Evolutionary conservation across 495 filamentous ascomycete genomes (phyloP), one percentile per base, ranked within the genome.

Genomic region (Lasiosphaeria hispida): DNA sequence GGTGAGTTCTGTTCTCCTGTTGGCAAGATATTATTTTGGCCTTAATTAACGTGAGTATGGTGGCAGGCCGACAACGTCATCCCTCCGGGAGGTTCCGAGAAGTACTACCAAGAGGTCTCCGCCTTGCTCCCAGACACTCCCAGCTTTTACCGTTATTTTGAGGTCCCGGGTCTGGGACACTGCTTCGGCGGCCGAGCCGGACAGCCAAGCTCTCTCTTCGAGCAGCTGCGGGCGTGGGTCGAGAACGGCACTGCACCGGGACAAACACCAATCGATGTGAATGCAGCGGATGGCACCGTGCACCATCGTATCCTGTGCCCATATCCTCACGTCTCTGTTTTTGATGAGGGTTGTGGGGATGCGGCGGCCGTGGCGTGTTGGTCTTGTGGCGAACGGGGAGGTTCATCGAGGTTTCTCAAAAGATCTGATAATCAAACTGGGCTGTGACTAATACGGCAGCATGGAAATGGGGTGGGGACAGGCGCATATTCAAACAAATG

Each of bases 1-100:
- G 10, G 71, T 80, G 61, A 77, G 82, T 60, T 3, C 18, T 17
- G 4, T 59, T n/a, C 10, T 18, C 1, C 11, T 55, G 57, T n/a
- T 53, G 10, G 83, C 23, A 39, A 34, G 15, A 19, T 17, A 7
- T 36, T 47, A 2, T 19, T 4, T 1, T 40, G n/a, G 3, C 4
- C 4, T 13, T 11, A n/a, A 48, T 40, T 7, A 13, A 30, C 38
- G 1, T 35, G n/a, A 1, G 17, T 6, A 7, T 10, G 43, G 2
- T 48, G 9, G 17, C 17, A 69, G 61, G 47, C 42, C 33, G 64
- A 69, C 39, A 35, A 66, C 34, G 49, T 59, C 36, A 64, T 69
- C 11, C 58, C 69, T 4, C 47, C 48, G 7, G 42, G 58, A 17
- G 62, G 48, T 10, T 61, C 58, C 17, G 40, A 55, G 45, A 23